Evolutionary conservation across 2,329 filamentous ascomycete genomes (phyloP).

Genomic region (Plenodomus biglobosus): DNA sequence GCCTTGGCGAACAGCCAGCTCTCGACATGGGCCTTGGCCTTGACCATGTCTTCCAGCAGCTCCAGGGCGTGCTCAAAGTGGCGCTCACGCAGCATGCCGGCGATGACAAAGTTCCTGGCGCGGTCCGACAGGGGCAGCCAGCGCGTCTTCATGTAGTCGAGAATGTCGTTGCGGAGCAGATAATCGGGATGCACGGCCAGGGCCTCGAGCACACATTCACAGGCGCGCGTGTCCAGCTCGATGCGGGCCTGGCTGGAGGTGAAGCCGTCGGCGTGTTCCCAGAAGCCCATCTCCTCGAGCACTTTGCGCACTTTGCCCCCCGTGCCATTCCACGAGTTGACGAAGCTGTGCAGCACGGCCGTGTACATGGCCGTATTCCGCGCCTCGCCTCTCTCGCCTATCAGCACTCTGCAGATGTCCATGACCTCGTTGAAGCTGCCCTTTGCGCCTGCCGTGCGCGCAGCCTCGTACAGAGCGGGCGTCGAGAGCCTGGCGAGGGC

Average conservation of each 20-base stretch:
- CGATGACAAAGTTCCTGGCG: slow-evolving; percentile 66
- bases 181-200: slow-evolving; percentile 87
- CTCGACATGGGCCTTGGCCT: slow-evolving; percentile 58
- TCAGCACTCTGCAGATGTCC: slow-evolving; percentile 59
- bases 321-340: slow-evolving; percentile 64
- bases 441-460: slow-evolving; percentile 29
- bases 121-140: slow-evolving; percentile 67
- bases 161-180: slow-evolving; percentile 67
- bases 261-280: slow-evolving; percentile 4
- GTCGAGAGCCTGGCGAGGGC: slow-evolving; percentile 31
- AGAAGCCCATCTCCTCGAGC: slow-evolving; percentile 68
- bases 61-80: slow-evolving; percentile 79
- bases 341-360: slow-evolving; percentile 72
- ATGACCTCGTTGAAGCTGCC: slow-evolving; percentile 32
- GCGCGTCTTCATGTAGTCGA: slow-evolving; percentile 71
- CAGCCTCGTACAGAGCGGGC: slow-evolving; percentile 33
- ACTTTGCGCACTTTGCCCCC: slow-evolving; percentile 63
- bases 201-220: slow-evolving; percentile 70
- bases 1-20: slow-evolving; percentile 79
- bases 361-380: slow-evolving; percentile 68
- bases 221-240: slow-evolving; percentile 65
- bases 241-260: slow-evolving; percentile 54
- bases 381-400: slow-evolving; percentile 57
- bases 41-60: slow-evolving; percentile 67
- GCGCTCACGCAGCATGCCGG: slow-evolving; percentile 76